Base-by-base conservation (phyloP, 2,329 filamentous ascomycete species). In the Aspergillus niger region DNA sequence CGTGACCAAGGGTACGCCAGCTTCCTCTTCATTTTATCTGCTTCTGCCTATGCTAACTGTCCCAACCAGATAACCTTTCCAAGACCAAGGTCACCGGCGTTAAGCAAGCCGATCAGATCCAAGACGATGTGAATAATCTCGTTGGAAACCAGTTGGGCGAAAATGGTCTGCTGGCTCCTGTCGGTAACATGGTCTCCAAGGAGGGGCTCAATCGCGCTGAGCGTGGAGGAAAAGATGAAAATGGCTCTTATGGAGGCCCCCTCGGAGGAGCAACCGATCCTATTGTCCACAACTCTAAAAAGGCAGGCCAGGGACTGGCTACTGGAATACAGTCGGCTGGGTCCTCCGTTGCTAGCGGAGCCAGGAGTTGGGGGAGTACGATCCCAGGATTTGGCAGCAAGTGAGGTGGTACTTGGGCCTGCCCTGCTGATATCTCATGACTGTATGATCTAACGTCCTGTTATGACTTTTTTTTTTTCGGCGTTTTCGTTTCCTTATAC, bases 191-290 rank as follows among this genome's bases (percentile, higher is more conserved):
- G 1, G 63, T 75, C 1, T 81, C 78, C 13, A 84, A 83, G 66
- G 82, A 85, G 62, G 83, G 82, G 8, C 74, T 85, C 60, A 84
- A 85, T 66, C 77, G 82, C 26, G 79, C 79, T 5, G 82, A 85
- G 72, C 72, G 83, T 5, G 76, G 79, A 17, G 84, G 84, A 4
- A 85, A 85, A 70, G 82, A 84, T 62, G 82, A 85, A 13, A 69
- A 77, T 36, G 83, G 83, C 28, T 70, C 68, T 55, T 76, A 82
- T 58, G 68, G 63, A 2, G 67, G 69, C 2, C 51, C 65, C 17
- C 20, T 65, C 13, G 24, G 61, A 13, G 36, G 59, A 30, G 17
- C 61, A n/a, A 61, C 63, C 8, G 60, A 67, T 49, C 59, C 56
- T 8, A 28, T 65, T 51, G 26, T 64, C 7, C 24, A 67, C 2